Evolutionary conservation across 176 grass and related monocot species (phyloP), one percentile per base, ranked within the genome.

Genomic region (Pontederia crassipes): DNA sequence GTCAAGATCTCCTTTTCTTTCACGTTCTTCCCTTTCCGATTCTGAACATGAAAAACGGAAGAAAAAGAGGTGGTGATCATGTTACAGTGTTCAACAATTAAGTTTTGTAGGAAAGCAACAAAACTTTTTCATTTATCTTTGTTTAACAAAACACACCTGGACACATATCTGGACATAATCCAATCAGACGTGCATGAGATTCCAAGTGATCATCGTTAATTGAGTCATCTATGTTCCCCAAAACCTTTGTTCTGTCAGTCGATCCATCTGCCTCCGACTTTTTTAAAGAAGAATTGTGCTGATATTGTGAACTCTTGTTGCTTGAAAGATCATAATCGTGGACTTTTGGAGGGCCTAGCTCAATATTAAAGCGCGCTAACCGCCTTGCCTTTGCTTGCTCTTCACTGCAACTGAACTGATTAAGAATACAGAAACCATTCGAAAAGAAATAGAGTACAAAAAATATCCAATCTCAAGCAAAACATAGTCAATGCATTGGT

Each of bases 1-100:
- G 78, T 97, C 92, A 8, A 97, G 92, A 83, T 97, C 92, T 60
- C 92, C 92, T 78, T 97, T 97, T 64, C 92, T 97, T 77, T 90
- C 87, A 26, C 92, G 83, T 68, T 97, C 92, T 4, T 71, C 76
- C 73, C 87, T 90, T 72, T 97, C 92, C 67, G 87, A 58, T 80
- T 85, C 92, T 97, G 67, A 66, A 6, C 57, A 70, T 59, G 32
- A 27, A 65, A 20, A 75, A 35, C 28, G 48, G 45, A 47, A 24
- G 9, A 69, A 13, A 12, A 45, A 54, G 32, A 40, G 32, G 10
- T 15, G 53, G 58, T 61, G 15, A 46, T 35, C 32, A 40, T 40
- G 32, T 40, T 40, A 40, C 32, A 40, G 32, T 40, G 32, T 40
- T 40, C 32, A 40, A 40, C 32, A 40, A 40, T 40, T 7, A 40